Base-by-base conservation (phyloP, 352 stramenopile genomes). In the Pythium aquatile region DNA sequence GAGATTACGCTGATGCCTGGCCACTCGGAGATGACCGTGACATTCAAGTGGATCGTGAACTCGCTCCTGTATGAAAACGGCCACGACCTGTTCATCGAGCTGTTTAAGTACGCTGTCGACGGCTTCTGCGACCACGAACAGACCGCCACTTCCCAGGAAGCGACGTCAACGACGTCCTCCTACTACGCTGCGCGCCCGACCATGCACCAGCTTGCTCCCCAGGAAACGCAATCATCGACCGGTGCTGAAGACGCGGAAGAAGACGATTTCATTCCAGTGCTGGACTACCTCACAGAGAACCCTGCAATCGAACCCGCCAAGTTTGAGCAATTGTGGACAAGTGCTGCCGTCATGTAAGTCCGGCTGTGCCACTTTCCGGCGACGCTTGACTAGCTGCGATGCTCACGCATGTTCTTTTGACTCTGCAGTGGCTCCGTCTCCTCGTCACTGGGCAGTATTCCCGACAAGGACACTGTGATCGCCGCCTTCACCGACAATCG, bases 31-130 rank as follows among this genome's bases (percentile, higher is more conserved):
- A 81, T 94, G 72, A 92, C 83, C 1, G 81, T 91, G 51, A 94
- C 87, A 17, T 74, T 94, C 49, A 96, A 96, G 72, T 94, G 87
- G 83, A 91, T 96, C 70, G 85, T 94, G 48, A 91, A 92, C 60
- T 93, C 84, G 42, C 54, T 96, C 53, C 65, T 94, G 37, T 94
- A 94, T 65, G 83, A 88, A 67, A 93, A 94, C 63, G 85, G 83
- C 7, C 87, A 96, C 63, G 55, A 88, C 52, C 75, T 88, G 30
- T 90, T 94, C 54, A 90, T 91, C 66, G 72, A 93, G 61, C 81
- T 96, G 30, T 77, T 94, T 56, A 88, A 93, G 71, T 81, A 83
- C 55, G 78, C 78, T 26, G 71, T 93, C 2, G 55, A 81, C 47
- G 78, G 85, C 33, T 93, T 91, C 66, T 79, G 80, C n/a, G 59